Evolutionary conservation across 2,329 filamentous ascomycete species (phyloP).

Genomic region (Beauveria caledonica): DNA sequence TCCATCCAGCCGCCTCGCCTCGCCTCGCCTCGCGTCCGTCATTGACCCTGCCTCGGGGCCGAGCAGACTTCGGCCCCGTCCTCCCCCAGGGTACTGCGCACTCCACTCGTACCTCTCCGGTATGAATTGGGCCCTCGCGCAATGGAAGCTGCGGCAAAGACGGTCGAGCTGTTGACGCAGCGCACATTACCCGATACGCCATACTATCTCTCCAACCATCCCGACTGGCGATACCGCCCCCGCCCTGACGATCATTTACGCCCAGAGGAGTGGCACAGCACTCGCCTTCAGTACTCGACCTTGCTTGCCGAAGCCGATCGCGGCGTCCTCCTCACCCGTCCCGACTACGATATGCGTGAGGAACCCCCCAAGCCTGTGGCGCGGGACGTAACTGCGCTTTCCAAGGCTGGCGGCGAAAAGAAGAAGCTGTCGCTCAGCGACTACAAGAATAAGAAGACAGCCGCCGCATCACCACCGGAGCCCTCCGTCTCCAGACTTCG

Average conservation of each 20-base stretch:
- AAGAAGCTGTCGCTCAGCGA: slow-evolving; percentile 52
- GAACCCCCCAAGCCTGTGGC: slow-evolving; percentile 35
- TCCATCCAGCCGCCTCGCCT: background rate
- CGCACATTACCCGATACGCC: slow-evolving; percentile 43
- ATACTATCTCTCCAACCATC: slow-evolving; percentile 43
- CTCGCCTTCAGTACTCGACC: slow-evolving; percentile 48
- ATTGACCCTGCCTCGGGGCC: slow-evolving; percentile 5
- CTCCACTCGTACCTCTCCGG: slow-evolving; percentile 17
- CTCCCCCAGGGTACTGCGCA: slow-evolving; percentile 18
- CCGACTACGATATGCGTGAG: slow-evolving; percentile 50
- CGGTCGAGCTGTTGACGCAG: slow-evolving; percentile 44
- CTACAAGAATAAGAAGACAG: slow-evolving; percentile 47
- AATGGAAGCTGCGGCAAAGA: slow-evolving; percentile 54
- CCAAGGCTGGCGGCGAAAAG: slow-evolving; percentile 36
- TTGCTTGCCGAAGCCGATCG: slow-evolving; percentile 50
- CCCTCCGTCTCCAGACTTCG: slow-evolving; percentile 24
- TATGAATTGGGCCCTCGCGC: slow-evolving; percentile 30
- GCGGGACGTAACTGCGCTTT: slow-evolving; percentile 29
- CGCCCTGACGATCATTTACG: slow-evolving; percentile 31
- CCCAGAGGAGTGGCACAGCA: slow-evolving; percentile 41
- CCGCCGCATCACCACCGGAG: slow-evolving; percentile 27
- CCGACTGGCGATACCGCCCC: slow-evolving; percentile 39
- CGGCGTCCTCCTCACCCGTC: slow-evolving; percentile 47
- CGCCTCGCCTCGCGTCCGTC: background rate
- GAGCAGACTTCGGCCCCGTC: slow-evolving; percentile 1